Evolutionary conservation across 768 basidiomycete species (phyloP), one percentile per base, ranked within the genome.

Genomic region (Mycena capillaripes): DNA sequence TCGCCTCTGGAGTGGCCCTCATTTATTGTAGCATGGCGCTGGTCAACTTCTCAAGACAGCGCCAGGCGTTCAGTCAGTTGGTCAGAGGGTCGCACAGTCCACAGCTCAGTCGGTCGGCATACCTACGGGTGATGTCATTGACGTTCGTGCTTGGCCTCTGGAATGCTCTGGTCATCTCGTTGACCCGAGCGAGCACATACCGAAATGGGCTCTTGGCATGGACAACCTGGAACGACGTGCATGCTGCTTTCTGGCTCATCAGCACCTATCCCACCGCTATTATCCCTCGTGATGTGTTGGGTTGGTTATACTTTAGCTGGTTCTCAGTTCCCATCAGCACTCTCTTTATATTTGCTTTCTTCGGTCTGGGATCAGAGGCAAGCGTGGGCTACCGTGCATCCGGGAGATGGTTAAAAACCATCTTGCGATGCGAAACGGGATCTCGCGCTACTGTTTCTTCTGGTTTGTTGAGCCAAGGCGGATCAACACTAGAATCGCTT

Each of bases 151-250:
- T 65, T 30, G 62, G 62, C 0, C 10, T 70, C 0, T 70, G 69
- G 69, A 52, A 64, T 12, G 62, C 69, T 0, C 16, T 64, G 14
- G 32, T 38, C 25, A 50, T 65, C 10, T 9, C 46, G 0, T 17
- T 52, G n/a, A 65, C 55, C 3, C 23, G 44, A 25, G 30, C 62
- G 3, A 38, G 30, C 36, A 16, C 14, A n/a, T 65, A 58, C 36
- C 23, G 32, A 3, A 38, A 29, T 12, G 69, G 69, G 2, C 46
- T 65, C 3, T 55, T 57, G 8, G 53, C 69, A 3, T 70, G 69
- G 69, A 57, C 55, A 4, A 56, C n/a, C 5, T 70, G 62, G 69
- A 46, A 34, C 30, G 44, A 64, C 32, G 62, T 70, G 8, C 69
- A 70, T 44, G 32, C 62, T 17, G 42, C 58, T 17, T 70, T 70